Base-by-base conservation (phyloP, 2,329 filamentous ascomycete species). In the Sporothrix globosa region DNA sequence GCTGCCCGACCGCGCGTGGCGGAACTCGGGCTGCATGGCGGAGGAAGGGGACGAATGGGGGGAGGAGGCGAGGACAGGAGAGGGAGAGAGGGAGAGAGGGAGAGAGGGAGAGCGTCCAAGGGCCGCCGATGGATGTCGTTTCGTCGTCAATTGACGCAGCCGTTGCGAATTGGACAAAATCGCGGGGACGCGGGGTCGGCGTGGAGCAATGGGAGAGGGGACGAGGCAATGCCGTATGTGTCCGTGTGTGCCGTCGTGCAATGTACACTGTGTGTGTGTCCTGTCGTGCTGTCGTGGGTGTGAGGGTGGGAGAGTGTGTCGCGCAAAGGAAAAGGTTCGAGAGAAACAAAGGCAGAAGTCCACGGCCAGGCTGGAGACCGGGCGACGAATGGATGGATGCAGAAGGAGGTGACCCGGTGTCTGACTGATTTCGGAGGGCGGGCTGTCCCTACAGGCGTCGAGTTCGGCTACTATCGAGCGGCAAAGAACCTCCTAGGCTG, bases 1-100 rank as follows among this genome's bases (percentile, higher is more conserved):
- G 65, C 69, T 70, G 63, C 69, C 69, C 30, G 69, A 70, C 63
- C 69, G 69, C 65, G 63, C 46, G 34, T 70, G 69, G 69, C 69
- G 69, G 65, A 54, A 53, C 4, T 71, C 60, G 67, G 70, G 21
- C 50, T 65, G 70, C 39, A 60, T 39, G 21, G 46, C 13, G 46
- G 58, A 17, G 34, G 58, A 17, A n/a, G 58, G 4, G 30, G 17
- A 41, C 1, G 56, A n/a, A 3, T 19, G 13, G 9, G 14, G 27
- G 19, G 21, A 7, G 52, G n/a, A 11, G 11, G 10, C 10, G 11
- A 44, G 14, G 52, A 30, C 11, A 13, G 21, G 24, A 21, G 39
- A 44, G 24, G 3, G n/a, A 5, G 10, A n/a, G 10, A 13, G 11
- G 10, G 19, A 11, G 3, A 11, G 11, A 3, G n/a, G 17, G 11